These are phyloP conservation scores for Creolimax fragrantissima DNA, from an alignment of 78 protist genomes.

Conservation along the genomic window DNA sequence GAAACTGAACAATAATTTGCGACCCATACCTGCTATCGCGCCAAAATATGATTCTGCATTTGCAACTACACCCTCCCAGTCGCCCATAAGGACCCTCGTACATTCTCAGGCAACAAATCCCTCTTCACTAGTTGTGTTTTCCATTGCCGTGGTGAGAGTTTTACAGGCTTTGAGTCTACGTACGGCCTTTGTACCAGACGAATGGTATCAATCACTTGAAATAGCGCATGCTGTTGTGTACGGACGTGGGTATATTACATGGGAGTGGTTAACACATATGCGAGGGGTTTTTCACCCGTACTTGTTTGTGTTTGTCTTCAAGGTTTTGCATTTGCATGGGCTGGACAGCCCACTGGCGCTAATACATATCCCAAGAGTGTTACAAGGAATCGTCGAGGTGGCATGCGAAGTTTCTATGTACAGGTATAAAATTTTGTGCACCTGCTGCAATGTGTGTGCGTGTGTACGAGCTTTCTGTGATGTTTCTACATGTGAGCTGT, in stretches of 20 bases:
- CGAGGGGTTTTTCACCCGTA: not conserved
- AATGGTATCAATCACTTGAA: not conserved
- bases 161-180: not conserved
- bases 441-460: too few relatives aligned
- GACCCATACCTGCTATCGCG: too few relatives aligned
- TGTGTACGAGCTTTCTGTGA: too few relatives aligned
- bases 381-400: not conserved
- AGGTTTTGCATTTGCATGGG: not conserved
- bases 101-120: too few relatives aligned
- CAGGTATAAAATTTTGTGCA: not conserved
- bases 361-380: not conserved
- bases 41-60: too few relatives aligned
- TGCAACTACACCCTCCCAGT: too few relatives aligned
- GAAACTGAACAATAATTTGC: too few relatives aligned
- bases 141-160: not conserved
- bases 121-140: too few relatives aligned
- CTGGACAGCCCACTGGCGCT: not conserved
- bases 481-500: too few relatives aligned
- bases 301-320: not conserved
- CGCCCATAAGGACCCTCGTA: too few relatives aligned
- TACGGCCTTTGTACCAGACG: constrained; percentile 13
- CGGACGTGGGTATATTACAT: not conserved
- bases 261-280: constrained; percentile 10
- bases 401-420: not conserved
- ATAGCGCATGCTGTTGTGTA: constrained; percentile 7